phyloP scores from a whole-genome alignment of 73 alveolate species.

The Stentor coeruleus region DNA sequence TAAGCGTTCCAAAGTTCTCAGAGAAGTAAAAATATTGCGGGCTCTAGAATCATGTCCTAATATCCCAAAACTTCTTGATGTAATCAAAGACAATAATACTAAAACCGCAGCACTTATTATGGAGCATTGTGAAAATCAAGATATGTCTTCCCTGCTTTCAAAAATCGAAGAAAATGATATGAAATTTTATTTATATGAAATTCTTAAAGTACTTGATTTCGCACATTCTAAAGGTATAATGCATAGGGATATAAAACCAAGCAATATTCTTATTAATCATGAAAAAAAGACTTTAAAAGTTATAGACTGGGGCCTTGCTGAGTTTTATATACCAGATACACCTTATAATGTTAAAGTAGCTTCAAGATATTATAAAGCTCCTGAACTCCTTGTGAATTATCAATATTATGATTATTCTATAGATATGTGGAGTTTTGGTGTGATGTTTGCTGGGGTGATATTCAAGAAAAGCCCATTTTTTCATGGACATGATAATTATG shows the following conservation, averaged over 20 bases:
- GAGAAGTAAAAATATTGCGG: constrained; percentile 92
- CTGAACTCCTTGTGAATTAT: constrained; percentile 85
- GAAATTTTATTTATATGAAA: constrained; percentile 85
- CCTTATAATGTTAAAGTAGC: constrained; percentile 96
- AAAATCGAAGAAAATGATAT: constrained; percentile 85
- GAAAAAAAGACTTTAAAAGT: constrained; percentile 72
- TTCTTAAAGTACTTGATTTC: constrained; percentile 89
- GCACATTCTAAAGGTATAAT: constrained; percentile 94
- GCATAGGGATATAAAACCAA: constrained; percentile 97
- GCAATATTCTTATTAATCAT: constrained; percentile 93
- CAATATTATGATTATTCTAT: constrained; percentile 77
- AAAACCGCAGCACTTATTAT: constrained; percentile 79
- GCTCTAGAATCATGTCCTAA: constrained; percentile 89
- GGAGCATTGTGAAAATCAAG: constrained; percentile 86
- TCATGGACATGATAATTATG: constrained; percentile 95
- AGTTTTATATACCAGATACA: constrained; percentile 84
- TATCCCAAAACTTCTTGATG: constrained; percentile 87
- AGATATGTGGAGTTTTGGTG: constrained; percentile 90
- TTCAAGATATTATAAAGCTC: constrained; percentile 93
- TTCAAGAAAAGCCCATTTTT: constrained; percentile 95
- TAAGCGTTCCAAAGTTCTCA: constrained; percentile 81
- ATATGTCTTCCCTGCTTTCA: constrained; percentile 78
- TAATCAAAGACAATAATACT: constrained; percentile 92
- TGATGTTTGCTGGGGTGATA: constrained; percentile 92
- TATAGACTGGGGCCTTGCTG: constrained; percentile 98